Percentiles rank a stretch among this genome's conserved stretches.
These are phyloP conservation scores for Amoebophrya sp. DNA, from an alignment of 169 alveolate genomes.

Conservation along the genomic window DNA sequence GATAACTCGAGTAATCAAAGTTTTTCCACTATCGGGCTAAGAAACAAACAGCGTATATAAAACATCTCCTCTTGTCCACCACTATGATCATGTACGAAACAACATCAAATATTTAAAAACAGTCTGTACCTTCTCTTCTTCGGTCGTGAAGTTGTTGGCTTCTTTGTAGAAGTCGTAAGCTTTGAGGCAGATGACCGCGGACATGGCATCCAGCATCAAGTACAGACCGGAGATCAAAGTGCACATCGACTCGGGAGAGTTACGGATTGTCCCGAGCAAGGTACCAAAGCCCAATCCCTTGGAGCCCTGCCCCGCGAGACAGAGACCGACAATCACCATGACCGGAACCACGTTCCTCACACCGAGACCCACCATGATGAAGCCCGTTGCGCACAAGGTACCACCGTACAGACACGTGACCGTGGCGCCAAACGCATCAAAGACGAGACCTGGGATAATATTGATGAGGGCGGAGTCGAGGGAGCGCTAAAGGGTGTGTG, in stretches of 20 bases:
- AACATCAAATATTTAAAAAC: too few species aligned
- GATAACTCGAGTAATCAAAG: too few species aligned
- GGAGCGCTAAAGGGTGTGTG: too few species aligned
- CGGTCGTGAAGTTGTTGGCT: too few species aligned
- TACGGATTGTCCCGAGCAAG: conserved; percentile 12
- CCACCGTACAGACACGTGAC: not conserved
- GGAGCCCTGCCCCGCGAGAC: conserved; percentile 3
- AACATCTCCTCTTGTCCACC: too few species aligned
- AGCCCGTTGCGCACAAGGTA: not conserved
- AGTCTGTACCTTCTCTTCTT: too few species aligned
- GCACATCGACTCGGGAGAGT: not conserved
- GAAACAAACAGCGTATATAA: too few species aligned
- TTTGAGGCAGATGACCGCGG: not conserved
- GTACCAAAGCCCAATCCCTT: conserved; percentile 1
- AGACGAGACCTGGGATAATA: conserved; percentile 18
- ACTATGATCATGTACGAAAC: too few species aligned
- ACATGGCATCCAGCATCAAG: not conserved
- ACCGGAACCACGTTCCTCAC: not conserved
- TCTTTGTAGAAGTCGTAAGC: too few species aligned
- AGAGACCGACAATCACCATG: not conserved
- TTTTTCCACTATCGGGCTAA: too few species aligned
- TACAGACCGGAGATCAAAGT: not conserved
- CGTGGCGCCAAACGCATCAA: conserved; percentile 8
- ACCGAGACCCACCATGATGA: not conserved
- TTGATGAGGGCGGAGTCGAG: too few species aligned